phyloP scores from a whole-genome alignment of 306 rosid species.

The Clitoria ternatea region DNA sequence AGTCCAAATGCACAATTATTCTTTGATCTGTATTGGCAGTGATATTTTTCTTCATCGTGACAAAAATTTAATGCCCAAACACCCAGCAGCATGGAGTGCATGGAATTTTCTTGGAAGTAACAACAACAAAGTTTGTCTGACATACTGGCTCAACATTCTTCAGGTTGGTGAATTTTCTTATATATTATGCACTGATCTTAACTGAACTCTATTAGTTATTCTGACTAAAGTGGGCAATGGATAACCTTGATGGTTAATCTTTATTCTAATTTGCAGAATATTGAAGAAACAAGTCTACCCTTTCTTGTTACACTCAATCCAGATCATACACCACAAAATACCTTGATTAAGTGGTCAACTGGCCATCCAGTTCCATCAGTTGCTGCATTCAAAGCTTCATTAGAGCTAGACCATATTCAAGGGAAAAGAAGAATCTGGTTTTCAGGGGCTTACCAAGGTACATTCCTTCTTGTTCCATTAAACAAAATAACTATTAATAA shows the following conservation, averaged over 20 bases:
- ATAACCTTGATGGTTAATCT: not conserved
- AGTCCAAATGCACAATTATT: slow-evolving; percentile 36
- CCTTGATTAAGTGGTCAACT: slow-evolving; percentile 71
- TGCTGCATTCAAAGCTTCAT: slow-evolving; percentile 73
- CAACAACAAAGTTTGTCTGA: slow-evolving; percentile 60
- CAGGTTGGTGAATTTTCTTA: slow-evolving; percentile 53
- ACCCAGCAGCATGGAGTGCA: slow-evolving; percentile 95
- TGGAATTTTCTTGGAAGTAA: slow-evolving; percentile 87
- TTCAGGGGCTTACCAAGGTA: slow-evolving; percentile 88
- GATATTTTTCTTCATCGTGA: slow-evolving; percentile 92
- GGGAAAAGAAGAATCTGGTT: slow-evolving; percentile 92
- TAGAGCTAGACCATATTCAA: slow-evolving; percentile 64
- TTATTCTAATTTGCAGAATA: slow-evolving; percentile 54
- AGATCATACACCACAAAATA: slow-evolving; percentile 53
- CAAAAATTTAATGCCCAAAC: slow-evolving; percentile 82
- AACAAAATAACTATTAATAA: not conserved
- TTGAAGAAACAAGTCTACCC: slow-evolving; percentile 56
- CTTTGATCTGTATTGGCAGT: slow-evolving; percentile 65
- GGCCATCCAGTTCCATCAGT: slow-evolving; percentile 88
- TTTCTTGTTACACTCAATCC: slow-evolving; percentile 88
- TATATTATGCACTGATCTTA: not conserved
- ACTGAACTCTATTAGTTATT: not conserved
- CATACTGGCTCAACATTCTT: slow-evolving; percentile 94
- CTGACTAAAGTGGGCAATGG: not conserved
- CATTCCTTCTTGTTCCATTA: slow-evolving; percentile 19